These are phyloP conservation scores for Plasmodiophora brassicae DNA, from an alignment of 208 protist species.

Conservation along the genomic window DNA sequence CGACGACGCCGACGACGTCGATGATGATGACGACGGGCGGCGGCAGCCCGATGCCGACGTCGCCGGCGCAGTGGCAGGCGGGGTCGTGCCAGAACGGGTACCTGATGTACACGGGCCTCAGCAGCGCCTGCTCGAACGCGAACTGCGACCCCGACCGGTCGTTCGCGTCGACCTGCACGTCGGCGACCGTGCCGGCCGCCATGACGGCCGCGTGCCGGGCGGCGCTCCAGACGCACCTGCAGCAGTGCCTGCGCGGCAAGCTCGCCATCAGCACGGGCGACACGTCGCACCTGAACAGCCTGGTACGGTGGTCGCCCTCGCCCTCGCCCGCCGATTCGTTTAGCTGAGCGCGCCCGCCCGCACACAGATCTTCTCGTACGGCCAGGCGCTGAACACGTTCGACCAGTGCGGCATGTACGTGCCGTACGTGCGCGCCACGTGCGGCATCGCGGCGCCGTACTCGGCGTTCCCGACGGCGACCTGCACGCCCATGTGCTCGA, in stretches of 20 bases:
- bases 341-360: too few relatives aligned
- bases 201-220: neutral
- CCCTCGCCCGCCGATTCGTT: neutral
- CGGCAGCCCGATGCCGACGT: too few relatives aligned
- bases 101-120: neutral
- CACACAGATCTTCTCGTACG: neutral
- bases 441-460: too few relatives aligned
- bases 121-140: neutral
- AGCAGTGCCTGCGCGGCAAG: neutral
- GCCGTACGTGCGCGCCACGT: neutral
- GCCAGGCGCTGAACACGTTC: neutral
- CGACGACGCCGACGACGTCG: too few relatives aligned
- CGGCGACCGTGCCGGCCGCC: neutral
- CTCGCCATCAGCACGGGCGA: neutral
- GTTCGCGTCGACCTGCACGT: neutral
- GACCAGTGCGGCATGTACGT: neutral
- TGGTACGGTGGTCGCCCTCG: neutral
- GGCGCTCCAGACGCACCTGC: neutral
- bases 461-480: too few relatives aligned
- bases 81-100: neutral
- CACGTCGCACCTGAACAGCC: neutral
- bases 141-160: neutral
- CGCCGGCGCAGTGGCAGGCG: too few relatives aligned
- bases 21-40: too few relatives aligned
- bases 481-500: too few relatives aligned